Conservation (phyloP, 2,329 filamentous ascomycete species). For the Periconia sp. region DNA sequence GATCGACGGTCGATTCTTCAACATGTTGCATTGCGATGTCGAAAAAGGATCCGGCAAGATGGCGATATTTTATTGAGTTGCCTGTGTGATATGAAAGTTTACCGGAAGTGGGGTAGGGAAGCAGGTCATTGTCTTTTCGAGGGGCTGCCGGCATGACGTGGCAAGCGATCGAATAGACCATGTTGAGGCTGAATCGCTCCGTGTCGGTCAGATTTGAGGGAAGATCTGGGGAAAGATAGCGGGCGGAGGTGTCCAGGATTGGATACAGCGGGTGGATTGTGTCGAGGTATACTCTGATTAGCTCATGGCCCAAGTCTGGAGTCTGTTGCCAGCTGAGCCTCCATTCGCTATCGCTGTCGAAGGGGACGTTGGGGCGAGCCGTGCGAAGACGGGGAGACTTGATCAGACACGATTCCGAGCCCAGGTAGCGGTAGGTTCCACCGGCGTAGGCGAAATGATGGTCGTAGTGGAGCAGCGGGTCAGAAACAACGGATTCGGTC, state of each 20-base stretch:
- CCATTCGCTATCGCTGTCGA: slow-evolving; percentile 34
- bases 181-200: slow-evolving; percentile 40
- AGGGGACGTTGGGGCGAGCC: slow-evolving; percentile 18
- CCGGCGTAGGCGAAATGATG: slow-evolving; percentile 42
- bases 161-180: slow-evolving; percentile 45
- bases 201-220: slow-evolving; percentile 29
- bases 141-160: slow-evolving; percentile 28
- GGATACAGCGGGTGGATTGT: slow-evolving; percentile 28
- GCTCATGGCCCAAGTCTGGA: slow-evolving; percentile 31
- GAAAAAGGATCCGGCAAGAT: slow-evolving; percentile 33
- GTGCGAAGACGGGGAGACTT: slow-evolving; percentile 36
- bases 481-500: slow-evolving; percentile 20
- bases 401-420: slow-evolving; percentile 40
- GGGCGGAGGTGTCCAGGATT: slow-evolving; percentile 32
- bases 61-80: slow-evolving; percentile 38
- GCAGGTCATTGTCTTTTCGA: too few relatives aligned
- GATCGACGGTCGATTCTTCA: slow-evolving; percentile 39
- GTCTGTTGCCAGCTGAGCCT: slow-evolving; percentile 29
- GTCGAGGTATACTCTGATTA: slow-evolving; percentile 37
- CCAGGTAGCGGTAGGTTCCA: slow-evolving; percentile 42
- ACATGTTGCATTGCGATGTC: slow-evolving; percentile 39
- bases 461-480: slow-evolving; percentile 26
- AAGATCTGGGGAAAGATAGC: slow-evolving; percentile 30
- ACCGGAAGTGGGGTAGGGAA: slow-evolving; percentile 25
- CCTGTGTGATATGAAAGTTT: slow-evolving; percentile 36